phyloP scores from a whole-genome alignment of 805 yeast species.

The Cyberlindnera euphorbiae region DNA sequence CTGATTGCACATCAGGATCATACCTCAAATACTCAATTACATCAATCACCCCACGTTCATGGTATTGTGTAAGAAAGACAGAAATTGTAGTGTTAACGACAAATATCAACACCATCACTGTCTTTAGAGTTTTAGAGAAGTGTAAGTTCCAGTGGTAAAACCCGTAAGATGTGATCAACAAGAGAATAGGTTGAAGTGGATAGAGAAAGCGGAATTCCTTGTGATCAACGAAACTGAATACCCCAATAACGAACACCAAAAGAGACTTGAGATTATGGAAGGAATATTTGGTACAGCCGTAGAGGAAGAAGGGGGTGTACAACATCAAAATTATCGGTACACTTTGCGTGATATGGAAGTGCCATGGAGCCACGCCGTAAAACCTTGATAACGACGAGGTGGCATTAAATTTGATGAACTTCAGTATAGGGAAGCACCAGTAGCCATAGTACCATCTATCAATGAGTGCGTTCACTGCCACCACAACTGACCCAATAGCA shows the following conservation, averaged over 20 bases:
- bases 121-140: conserved; percentile 14
- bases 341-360: conserved; percentile 79
- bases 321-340: conserved; percentile 71
- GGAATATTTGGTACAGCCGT: conserved; percentile 32
- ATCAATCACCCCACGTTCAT: conserved; percentile 83
- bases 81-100: conserved; percentile 40
- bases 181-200: conserved; percentile 74
- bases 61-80: conserved; percentile 53
- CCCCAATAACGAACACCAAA: conserved; percentile 39
- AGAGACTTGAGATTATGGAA: conserved; percentile 27
- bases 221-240: conserved; percentile 68
- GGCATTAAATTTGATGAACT: conserved; percentile 77
- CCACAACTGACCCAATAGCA: conserved; percentile 18
- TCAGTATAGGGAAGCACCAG: conserved; percentile 56
- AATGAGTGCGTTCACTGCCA: conserved; percentile 34
- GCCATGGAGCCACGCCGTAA: conserved; percentile 83
- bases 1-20: conserved; percentile 36
- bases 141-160: conserved; percentile 21
- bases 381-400: conserved; percentile 67
- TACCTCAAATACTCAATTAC: conserved; percentile 51
- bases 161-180: conserved; percentile 43
- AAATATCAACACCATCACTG: conserved; percentile 21
- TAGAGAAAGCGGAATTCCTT: conserved; percentile 90
- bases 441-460: conserved; percentile 60
- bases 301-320: conserved; percentile 55